A percentile compares a stretch with the other conserved stretches of the same genome.
phyloP scores from a whole-genome alignment of 805 yeast genomes.

The Ogataea glucozyma region DNA sequence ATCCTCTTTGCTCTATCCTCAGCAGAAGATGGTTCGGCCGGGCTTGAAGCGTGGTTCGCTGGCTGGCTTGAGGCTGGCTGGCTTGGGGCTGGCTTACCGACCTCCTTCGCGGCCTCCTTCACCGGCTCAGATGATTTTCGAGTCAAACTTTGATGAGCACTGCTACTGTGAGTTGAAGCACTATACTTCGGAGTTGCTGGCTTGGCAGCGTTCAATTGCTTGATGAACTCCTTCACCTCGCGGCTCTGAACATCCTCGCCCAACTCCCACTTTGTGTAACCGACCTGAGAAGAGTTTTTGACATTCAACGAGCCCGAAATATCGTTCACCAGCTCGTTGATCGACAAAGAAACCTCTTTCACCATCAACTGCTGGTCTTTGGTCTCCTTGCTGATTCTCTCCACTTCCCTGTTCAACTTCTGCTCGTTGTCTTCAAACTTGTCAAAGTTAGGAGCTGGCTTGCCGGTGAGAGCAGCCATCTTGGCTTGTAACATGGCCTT shows the following conservation, averaged over 20 bases:
- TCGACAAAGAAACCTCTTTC: slow-evolving; percentile 69
- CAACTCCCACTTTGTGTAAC: slow-evolving; percentile 73
- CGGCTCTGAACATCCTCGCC: slow-evolving; percentile 74
- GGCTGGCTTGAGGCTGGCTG: too few relatives aligned
- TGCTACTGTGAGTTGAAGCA: slow-evolving; percentile 2
- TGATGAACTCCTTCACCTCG: slow-evolving; percentile 62
- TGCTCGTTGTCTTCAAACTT: slow-evolving; percentile 56
- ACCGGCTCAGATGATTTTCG: too few relatives aligned
- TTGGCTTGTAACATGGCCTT: slow-evolving; percentile 78
- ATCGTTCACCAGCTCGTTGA: slow-evolving; percentile 54
- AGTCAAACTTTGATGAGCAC: too few relatives aligned
- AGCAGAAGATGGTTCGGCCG: slow-evolving; percentile 35
- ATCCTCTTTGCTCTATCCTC: slow-evolving; percentile 75
- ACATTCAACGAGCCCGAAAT: slow-evolving; percentile 36
- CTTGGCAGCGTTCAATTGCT: slow-evolving; percentile 45
- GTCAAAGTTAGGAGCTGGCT: slow-evolving; percentile 46
- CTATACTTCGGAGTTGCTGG: slow-evolving; percentile 17
- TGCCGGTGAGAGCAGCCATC: slow-evolving; percentile 93
- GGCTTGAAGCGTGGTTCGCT: slow-evolving; percentile 42
- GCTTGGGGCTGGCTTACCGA: too few relatives aligned
- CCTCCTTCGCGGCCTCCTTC: too few relatives aligned
- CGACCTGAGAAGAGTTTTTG: slow-evolving; percentile 41
- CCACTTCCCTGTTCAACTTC: slow-evolving; percentile 51
- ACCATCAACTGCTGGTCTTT: slow-evolving; percentile 60
- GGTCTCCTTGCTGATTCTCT: slow-evolving; percentile 52